These are phyloP conservation scores for Kodamaea sp. DNA, from an alignment of 1,139 yeast genomes.

Conservation along the genomic window DNA sequence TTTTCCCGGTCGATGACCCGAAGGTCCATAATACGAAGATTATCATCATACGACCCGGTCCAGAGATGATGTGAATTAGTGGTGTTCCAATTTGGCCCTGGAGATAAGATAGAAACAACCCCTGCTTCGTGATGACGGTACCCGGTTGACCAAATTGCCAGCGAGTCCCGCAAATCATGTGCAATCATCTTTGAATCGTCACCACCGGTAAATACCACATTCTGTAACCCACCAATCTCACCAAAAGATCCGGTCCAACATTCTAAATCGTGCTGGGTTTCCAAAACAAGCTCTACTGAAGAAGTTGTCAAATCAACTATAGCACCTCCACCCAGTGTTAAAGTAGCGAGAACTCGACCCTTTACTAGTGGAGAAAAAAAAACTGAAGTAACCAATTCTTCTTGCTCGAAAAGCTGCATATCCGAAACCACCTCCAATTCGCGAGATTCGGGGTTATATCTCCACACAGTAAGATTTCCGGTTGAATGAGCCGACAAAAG, in stretches of 20 bases:
- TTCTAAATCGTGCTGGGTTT: conserved; percentile 58
- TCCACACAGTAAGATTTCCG: conserved; percentile 71
- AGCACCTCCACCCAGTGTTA: conserved; percentile 55
- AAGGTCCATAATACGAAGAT: conserved; percentile 64
- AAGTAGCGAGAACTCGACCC: conserved; percentile 43
- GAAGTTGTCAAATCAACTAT: conserved; percentile 25
- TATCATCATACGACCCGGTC: conserved; percentile 94
- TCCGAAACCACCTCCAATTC: conserved; percentile 13
- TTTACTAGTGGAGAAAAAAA: conserved; percentile 48
- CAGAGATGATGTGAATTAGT: conserved; percentile 53
- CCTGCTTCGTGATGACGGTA: conserved; percentile 77
- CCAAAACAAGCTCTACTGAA: conserved; percentile 14
- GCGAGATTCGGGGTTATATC: conserved; percentile 17
- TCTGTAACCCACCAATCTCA: conserved; percentile 44
- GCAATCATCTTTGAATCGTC: conserved; percentile 79
- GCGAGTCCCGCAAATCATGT: conserved; percentile 58
- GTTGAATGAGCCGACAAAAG: conserved; percentile 75
- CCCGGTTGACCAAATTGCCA: conserved; percentile 51
- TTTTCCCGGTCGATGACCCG: conserved; percentile 40
- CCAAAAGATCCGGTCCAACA: conserved; percentile 91
- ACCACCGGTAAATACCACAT: conserved; percentile 82
- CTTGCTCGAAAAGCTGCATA: conserved; percentile 44
- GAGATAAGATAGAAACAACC: conserved; percentile 69
- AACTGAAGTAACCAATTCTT: conserved; percentile 60
- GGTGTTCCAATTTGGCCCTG: conserved; percentile 38